Percentiles rank a stretch among this genome's conserved stretches.
phyloP scores from a whole-genome alignment of 768 basidiomycete species.

The Pleurotus platypus region DNA sequence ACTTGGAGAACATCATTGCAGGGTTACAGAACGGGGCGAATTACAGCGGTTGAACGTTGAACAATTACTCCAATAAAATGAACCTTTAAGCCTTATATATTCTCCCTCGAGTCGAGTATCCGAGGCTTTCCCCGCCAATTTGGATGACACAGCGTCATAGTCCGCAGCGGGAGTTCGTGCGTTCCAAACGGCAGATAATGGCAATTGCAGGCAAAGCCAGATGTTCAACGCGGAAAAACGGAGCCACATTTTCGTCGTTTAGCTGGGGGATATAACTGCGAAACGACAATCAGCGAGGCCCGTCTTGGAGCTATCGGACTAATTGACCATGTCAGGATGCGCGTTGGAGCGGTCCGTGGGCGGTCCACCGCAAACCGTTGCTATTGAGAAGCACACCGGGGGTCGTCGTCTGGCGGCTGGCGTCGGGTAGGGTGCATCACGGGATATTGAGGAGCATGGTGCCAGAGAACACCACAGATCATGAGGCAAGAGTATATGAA shows the following conservation, averaged over 20 bases:
- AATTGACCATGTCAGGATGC: background rate
- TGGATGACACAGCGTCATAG: background rate
- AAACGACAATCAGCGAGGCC: background rate
- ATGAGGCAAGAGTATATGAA: too few species aligned
- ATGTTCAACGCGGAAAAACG: background rate
- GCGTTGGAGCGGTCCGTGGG: background rate
- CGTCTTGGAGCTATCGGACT: background rate
- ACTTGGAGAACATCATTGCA: slow-evolving; percentile 1
- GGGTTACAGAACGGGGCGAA: background rate
- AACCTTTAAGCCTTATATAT: background rate
- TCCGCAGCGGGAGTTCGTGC: too few species aligned
- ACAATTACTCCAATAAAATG: background rate
- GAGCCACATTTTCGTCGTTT: slow-evolving; percentile 5
- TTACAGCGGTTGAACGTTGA: background rate
- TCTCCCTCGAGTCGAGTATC: background rate
- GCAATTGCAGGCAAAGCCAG: background rate
- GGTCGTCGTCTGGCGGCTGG: too few species aligned
- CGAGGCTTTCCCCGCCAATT: background rate
- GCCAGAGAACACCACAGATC: too few species aligned
- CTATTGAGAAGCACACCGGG: background rate
- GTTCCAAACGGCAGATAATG: background rate
- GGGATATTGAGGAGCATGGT: too few species aligned
- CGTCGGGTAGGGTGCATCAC: too few species aligned
- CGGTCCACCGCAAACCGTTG: slow-evolving; percentile 1
- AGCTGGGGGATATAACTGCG: background rate